Percentiles rank a stretch among this genome's conserved stretches.
These are phyloP conservation scores for Cladobotryum mycophilum DNA, from an alignment of 2,329 filamentous ascomycete species.

Conservation along the genomic window DNA sequence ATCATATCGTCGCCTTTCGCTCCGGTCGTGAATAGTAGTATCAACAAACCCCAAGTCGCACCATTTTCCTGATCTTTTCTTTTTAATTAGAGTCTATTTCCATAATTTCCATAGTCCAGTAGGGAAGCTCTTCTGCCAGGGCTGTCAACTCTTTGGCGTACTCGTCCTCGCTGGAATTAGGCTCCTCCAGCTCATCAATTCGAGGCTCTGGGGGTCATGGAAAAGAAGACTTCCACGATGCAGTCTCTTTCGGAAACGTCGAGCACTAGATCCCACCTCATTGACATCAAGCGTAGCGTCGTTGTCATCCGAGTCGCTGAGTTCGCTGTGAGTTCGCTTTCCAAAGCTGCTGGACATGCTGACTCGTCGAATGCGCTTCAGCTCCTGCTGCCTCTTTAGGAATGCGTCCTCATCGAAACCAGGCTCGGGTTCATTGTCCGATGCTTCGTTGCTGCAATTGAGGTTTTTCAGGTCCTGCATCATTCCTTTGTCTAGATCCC, in stretches of 20 bases:
- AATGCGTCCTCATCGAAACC: constrained; percentile 31
- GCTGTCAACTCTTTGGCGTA: constrained; percentile 29
- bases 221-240: constrained; percentile 43
- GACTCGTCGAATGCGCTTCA: constrained; percentile 39
- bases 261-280: constrained; percentile 41
- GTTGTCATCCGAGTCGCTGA: constrained; percentile 44
- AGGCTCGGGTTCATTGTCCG: constrained; percentile 29
- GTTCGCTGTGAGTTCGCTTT: constrained; percentile 49
- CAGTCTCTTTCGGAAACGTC: constrained; percentile 40
- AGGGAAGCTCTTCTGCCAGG: constrained; percentile 45
- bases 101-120: constrained; percentile 45
- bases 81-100: constrained; percentile 36
- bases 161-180: constrained; percentile 42
- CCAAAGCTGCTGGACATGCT: constrained; percentile 49
- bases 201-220: constrained; percentile 43
- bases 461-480: constrained; percentile 41
- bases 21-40: background rate
- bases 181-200: constrained; percentile 50
- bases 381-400: constrained; percentile 34
- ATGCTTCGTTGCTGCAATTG: constrained; percentile 36
- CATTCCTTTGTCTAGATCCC: constrained; percentile 37
- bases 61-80: background rate
- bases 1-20: constrained; percentile 1
- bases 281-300: constrained; percentile 34
- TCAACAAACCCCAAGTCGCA: constrained; percentile 1